Percentiles rank a stretch among this genome's conserved stretches.
Evolutionary conservation across 1,139 yeast species (phyloP).

Genomic region (Scheffersomyces titani): DNA sequence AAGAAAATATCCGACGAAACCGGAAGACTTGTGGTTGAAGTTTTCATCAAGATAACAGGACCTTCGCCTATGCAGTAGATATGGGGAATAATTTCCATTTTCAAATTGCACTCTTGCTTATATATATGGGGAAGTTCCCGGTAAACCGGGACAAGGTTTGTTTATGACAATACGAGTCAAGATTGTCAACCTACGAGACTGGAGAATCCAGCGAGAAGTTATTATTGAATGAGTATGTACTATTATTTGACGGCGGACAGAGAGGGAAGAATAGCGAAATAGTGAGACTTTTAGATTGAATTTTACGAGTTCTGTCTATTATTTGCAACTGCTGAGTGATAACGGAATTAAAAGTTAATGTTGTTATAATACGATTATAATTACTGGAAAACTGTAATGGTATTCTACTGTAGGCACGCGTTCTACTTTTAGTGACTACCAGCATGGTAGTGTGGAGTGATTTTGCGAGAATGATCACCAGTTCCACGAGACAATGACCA

Average conservation of each 20-base stretch:
- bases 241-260: not conserved
- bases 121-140: not conserved
- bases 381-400: too few relatives aligned
- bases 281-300: not conserved
- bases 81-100: not conserved
- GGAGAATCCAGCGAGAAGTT: not conserved
- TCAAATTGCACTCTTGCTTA: not conserved
- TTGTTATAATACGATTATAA: too few relatives aligned
- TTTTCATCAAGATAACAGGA: not conserved
- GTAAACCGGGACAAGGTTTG: not conserved
- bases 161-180: too few relatives aligned
- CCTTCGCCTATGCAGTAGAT: not conserved
- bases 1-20: not conserved
- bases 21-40: not conserved
- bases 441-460: not conserved
- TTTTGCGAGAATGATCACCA: not conserved
- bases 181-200: too few relatives aligned
- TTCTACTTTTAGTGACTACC: not conserved
- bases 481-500: not conserved
- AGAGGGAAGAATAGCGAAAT: not conserved
- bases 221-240: not conserved
- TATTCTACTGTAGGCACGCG: not conserved
- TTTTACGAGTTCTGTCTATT: not conserved
- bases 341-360: not conserved
- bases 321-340: not conserved